phyloP scores from a whole-genome alignment of 2,329 filamentous ascomycete genomes.

The Calonectria henricotiae region DNA sequence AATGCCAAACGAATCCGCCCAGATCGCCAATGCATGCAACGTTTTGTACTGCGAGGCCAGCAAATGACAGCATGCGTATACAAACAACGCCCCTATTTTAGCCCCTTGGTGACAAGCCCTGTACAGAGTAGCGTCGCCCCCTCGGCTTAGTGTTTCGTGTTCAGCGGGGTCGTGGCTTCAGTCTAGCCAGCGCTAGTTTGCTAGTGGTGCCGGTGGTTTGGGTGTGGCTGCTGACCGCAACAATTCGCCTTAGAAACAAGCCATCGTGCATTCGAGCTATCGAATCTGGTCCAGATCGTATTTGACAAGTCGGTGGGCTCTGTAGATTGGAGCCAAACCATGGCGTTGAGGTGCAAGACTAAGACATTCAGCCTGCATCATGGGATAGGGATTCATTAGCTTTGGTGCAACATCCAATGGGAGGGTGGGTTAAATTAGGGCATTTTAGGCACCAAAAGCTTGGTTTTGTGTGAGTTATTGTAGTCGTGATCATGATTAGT shows the following conservation, averaged over 20 bases:
- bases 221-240: slow-evolving; percentile 18
- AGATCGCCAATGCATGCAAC: neutral
- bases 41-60: neutral
- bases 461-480: neutral
- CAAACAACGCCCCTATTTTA: slow-evolving; percentile 8
- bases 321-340: too few relatives aligned
- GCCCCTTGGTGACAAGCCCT: neutral
- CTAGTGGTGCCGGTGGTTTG: slow-evolving; percentile 14
- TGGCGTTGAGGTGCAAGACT: too few relatives aligned
- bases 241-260: neutral
- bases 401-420: too few relatives aligned
- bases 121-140: neutral
- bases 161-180: slow-evolving; percentile 17
- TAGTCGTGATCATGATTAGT: neutral
- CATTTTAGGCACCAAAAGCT: neutral
- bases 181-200: neutral
- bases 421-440: neutral
- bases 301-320: too few relatives aligned
- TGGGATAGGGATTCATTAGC: too few relatives aligned
- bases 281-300: neutral
- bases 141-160: neutral
- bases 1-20: neutral
- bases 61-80: neutral
- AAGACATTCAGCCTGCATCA: too few relatives aligned
- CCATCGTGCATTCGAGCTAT: neutral